Conservation (phyloP, 257 asterid species). For the Fraxinus quadrangulata region DNA sequence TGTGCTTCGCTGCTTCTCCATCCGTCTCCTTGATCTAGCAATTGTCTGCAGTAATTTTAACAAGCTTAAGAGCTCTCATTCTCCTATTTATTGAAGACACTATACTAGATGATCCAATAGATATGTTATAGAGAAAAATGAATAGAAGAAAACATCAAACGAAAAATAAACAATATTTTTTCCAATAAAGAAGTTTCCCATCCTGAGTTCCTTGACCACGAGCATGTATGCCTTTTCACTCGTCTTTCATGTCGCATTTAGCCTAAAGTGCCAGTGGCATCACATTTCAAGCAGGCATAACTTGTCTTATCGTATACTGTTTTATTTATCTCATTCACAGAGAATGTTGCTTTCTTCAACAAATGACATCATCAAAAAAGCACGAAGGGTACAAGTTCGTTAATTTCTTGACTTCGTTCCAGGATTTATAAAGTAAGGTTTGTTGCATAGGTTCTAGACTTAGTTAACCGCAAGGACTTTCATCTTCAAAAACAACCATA, state of each 20-base stretch:
- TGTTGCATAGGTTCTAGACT: not conserved
- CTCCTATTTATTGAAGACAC: conserved; percentile 12
- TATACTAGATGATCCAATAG: not conserved
- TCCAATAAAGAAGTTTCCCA: not conserved
- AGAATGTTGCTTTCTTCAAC: not conserved
- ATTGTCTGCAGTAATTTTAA: conserved; percentile 35
- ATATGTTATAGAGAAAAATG: not conserved
- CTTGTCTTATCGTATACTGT: not conserved
- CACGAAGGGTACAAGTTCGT: not conserved
- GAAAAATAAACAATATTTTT: not conserved
- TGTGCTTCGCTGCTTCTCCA: conserved; percentile 68
- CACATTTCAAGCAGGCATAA: not conserved
- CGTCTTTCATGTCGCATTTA: not conserved
- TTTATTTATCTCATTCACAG: not conserved
- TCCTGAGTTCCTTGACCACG: not conserved
- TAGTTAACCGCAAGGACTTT: no score
- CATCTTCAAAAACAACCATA: no score
- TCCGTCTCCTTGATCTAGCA: conserved; percentile 41
- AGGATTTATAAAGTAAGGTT: not conserved
- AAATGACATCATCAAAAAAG: not conserved
- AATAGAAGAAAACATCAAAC: not conserved
- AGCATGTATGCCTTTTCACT: not conserved
- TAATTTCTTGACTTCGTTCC: not conserved
- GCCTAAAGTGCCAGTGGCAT: not conserved
- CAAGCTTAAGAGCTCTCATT: conserved; percentile 12